Conservation (phyloP, 1,284 basidiomycete species). For the Trametes hirsuta region DNA sequence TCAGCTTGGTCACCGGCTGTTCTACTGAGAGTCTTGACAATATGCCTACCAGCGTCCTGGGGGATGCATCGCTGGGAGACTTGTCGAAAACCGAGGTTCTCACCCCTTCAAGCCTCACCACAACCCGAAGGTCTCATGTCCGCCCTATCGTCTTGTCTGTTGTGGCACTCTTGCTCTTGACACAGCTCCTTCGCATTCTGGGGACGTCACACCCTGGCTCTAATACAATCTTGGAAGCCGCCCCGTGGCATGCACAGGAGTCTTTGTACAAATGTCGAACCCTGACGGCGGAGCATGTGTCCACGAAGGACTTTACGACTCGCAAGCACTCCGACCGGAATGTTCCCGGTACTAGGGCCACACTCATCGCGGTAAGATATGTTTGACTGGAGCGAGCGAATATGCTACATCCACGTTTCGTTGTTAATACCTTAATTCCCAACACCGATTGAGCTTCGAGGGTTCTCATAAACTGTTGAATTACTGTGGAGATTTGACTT, state of each 20-base stretch:
- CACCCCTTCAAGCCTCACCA: neutral
- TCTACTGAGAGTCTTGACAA: too few species aligned
- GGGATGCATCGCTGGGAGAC: too few species aligned
- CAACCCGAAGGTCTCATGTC: neutral
- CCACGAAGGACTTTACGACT: slow-evolving; percentile 41
- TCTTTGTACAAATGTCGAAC: neutral
- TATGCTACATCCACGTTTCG: too few species aligned
- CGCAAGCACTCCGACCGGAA: slow-evolving; percentile 54
- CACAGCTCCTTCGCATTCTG: neutral
- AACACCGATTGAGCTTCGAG: too few species aligned
- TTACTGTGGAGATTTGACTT: too few species aligned
- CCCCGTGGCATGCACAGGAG: neutral
- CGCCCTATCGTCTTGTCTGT: neutral
- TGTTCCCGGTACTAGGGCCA: slow-evolving; percentile 46
- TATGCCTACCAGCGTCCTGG: too few species aligned
- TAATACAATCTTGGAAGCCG: neutral
- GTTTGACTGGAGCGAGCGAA: slow-evolving; percentile 22
- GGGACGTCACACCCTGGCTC: neutral
- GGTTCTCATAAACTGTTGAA: too few species aligned
- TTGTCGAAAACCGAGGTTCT: too few species aligned
- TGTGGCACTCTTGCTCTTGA: too few species aligned
- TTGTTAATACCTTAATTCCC: too few species aligned
- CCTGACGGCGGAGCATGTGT: slow-evolving; percentile 32
- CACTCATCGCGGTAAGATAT: slow-evolving; percentile 36
- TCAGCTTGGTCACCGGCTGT: too few species aligned